Evolutionary conservation across 441 rosid genomes (phyloP).

Genomic region (Geranium incanum): DNA sequence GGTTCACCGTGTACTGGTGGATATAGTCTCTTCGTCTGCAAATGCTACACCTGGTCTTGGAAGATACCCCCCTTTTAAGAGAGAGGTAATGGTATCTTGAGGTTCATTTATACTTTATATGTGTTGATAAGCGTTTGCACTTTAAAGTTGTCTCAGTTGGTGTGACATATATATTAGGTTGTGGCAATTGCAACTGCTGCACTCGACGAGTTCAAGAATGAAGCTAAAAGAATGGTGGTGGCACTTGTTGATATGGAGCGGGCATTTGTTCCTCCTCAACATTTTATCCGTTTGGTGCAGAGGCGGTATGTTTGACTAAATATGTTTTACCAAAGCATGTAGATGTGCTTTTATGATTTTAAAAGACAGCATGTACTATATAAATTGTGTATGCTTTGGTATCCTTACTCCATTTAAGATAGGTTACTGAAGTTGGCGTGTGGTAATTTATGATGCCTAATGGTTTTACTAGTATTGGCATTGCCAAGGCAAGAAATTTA

Average conservation of each 20-base stretch:
- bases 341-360: background rate
- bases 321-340: background rate
- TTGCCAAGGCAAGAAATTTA: background rate
- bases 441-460: background rate
- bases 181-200: slow-evolving; percentile 82
- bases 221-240: slow-evolving; percentile 87
- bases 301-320: slow-evolving; percentile 49
- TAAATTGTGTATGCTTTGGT: background rate
- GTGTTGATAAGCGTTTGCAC: slow-evolving; percentile 11
- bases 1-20: slow-evolving; percentile 92
- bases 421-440: background rate
- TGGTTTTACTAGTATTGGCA: background rate
- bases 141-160: slow-evolving; percentile 18
- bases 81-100: slow-evolving; percentile 53
- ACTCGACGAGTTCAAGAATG: slow-evolving; percentile 76
- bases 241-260: slow-evolving; percentile 99
- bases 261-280: slow-evolving; percentile 95
- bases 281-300: slow-evolving; percentile 90
- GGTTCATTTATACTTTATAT: slow-evolving; percentile 16
- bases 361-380: background rate
- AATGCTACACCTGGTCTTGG: slow-evolving; percentile 94
- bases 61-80: slow-evolving; percentile 90
- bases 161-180: slow-evolving; percentile 36
- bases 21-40: slow-evolving; percentile 75
- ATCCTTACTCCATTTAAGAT: background rate